Percentiles rank a stretch among this genome's conserved stretches.
Conservation (phyloP, 495 filamentous ascomycete genomes). For the Penicillium canescens region DNA sequence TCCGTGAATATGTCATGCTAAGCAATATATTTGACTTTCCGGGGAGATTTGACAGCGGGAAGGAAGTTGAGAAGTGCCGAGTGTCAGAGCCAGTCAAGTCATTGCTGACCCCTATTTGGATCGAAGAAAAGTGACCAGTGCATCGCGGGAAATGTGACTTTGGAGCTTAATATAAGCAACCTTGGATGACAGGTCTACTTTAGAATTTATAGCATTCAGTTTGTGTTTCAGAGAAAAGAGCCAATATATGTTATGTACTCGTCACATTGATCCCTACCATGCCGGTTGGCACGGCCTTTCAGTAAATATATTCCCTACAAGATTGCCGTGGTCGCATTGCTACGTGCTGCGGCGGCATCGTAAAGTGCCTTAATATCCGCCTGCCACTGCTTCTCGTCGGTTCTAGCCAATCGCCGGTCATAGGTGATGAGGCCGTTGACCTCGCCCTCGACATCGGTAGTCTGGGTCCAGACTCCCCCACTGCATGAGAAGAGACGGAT, state of each 20-base stretch:
- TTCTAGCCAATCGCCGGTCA: constrained; percentile 56
- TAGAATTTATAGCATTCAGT: background rate
- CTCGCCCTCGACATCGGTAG: constrained; percentile 73
- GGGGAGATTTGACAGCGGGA: constrained; percentile 22
- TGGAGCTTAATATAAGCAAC: background rate
- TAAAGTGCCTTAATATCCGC: constrained; percentile 60
- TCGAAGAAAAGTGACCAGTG: background rate
- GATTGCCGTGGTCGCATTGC: constrained; percentile 11
- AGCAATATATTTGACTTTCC: constrained; percentile 19
- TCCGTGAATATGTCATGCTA: constrained; percentile 8
- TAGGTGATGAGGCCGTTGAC: constrained; percentile 70
- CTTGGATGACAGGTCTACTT: background rate
- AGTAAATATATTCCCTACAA: background rate
- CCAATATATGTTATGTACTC: background rate
- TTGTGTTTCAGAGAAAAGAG: background rate
- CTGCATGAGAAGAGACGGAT: constrained; percentile 57
- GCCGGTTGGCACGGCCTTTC: background rate
- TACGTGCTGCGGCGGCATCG: constrained; percentile 44
- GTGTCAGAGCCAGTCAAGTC: background rate
- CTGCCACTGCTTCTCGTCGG: constrained; percentile 58
- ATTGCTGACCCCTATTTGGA: background rate
- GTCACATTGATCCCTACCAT: background rate
- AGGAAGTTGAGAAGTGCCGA: background rate
- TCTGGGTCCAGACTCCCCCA: constrained; percentile 64
- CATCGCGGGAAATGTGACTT: background rate